phyloP scores from a whole-genome alignment of 2,329 filamentous ascomycete genomes.

The Aspergillus sp. region DNA sequence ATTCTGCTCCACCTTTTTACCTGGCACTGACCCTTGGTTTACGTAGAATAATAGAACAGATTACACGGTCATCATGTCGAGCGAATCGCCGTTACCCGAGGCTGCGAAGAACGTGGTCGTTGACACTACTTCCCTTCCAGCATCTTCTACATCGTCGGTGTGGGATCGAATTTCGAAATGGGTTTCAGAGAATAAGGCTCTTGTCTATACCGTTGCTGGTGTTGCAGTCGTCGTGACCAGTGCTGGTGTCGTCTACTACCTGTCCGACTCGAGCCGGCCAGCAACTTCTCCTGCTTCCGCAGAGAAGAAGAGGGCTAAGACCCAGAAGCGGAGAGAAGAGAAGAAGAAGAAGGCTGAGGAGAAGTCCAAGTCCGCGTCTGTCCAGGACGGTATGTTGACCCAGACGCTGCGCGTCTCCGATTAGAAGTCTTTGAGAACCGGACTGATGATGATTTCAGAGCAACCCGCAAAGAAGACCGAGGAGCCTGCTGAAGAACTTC shows the following conservation, averaged over 20 bases:
- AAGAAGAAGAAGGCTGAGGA: constrained; percentile 49
- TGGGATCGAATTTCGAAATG: constrained; percentile 90
- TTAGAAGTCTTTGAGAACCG: constrained; percentile 15
- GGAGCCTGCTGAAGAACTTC: constrained; percentile 59
- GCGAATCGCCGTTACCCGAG: constrained; percentile 31
- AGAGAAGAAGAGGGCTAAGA: constrained; percentile 75
- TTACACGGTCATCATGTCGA: constrained; percentile 33
- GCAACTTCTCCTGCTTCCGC: constrained; percentile 29
- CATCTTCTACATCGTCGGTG: constrained; percentile 58
- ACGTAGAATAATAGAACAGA: not conserved
- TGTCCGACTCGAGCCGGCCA: constrained; percentile 52
- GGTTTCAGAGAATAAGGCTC: constrained; percentile 91
- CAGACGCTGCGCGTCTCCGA: constrained; percentile 31
- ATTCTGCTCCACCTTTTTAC: too few species aligned
- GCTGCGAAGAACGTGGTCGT: constrained; percentile 34
- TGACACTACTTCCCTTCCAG: constrained; percentile 37
- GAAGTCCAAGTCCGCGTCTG: constrained; percentile 46
- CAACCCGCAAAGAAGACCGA: constrained; percentile 46
- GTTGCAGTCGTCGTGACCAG: constrained; percentile 87
- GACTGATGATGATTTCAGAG: constrained; percentile 18
- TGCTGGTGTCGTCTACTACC: constrained; percentile 89
- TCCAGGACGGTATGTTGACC: constrained; percentile 30
- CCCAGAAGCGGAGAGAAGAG: constrained; percentile 75
- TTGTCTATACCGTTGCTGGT: constrained; percentile 94
- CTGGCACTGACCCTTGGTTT: too few species aligned